Percentiles rank a stretch among this genome's conserved stretches.
Evolutionary conservation across 2,329 filamentous ascomycete species (phyloP).

Genomic region (Botryotinia narcissicola): DNA sequence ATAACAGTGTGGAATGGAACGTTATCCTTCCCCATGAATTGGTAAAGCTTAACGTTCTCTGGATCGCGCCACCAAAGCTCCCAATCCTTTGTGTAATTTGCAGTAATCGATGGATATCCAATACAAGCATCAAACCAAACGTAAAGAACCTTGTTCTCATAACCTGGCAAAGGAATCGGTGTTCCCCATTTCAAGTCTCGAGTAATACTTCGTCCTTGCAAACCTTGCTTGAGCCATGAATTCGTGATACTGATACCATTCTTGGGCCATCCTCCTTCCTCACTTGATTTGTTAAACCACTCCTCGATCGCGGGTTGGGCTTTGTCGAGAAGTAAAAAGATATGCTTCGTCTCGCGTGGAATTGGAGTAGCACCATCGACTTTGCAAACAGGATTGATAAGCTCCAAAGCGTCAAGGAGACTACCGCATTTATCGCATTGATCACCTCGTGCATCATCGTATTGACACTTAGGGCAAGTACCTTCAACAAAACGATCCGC

Average conservation of each 20-base stretch:
- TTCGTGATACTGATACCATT: slow-evolving; percentile 76
- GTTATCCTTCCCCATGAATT: slow-evolving; percentile 94
- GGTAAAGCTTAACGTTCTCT: slow-evolving; percentile 82
- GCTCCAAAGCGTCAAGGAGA: slow-evolving; percentile 57
- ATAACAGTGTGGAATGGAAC: slow-evolving; percentile 82
- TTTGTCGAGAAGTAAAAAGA: slow-evolving; percentile 84
- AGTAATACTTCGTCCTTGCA: slow-evolving; percentile 86
- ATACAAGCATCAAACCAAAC: slow-evolving; percentile 87
- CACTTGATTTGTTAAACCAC: slow-evolving; percentile 73
- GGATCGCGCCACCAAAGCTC: slow-evolving; percentile 93
- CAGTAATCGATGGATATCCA: slow-evolving; percentile 93
- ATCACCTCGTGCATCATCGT: slow-evolving; percentile 68
- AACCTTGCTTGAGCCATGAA: slow-evolving; percentile 77
- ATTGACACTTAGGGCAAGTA: slow-evolving; percentile 70
- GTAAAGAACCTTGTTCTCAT: slow-evolving; percentile 79
- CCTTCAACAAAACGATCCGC: slow-evolving; percentile 87
- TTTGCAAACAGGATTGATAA: slow-evolving; percentile 88
- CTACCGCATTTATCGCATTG: slow-evolving; percentile 73
- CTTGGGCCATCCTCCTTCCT: slow-evolving; percentile 71
- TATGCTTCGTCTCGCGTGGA: slow-evolving; percentile 79
- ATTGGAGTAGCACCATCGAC: slow-evolving; percentile 81
- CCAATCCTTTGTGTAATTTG: slow-evolving; percentile 85
- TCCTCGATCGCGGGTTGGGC: slow-evolving; percentile 72
- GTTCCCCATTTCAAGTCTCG: slow-evolving; percentile 87
- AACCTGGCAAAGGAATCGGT: slow-evolving; percentile 54